Conservation (phyloP, 1,284 basidiomycete species). For the Ceratobasidium sp. region DNA sequence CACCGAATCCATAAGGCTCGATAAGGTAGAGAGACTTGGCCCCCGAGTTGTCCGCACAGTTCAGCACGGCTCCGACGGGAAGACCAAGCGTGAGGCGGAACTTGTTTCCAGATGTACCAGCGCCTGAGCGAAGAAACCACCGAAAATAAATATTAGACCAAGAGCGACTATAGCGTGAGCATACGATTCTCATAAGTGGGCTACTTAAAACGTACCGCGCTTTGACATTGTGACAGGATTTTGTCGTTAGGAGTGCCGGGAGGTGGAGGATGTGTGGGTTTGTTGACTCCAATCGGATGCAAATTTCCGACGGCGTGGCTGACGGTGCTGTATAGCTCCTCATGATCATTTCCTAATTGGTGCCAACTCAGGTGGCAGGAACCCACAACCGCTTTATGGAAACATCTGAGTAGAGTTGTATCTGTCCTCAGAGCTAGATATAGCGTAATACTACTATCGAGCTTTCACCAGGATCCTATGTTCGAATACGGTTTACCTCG, state of each 20-base stretch:
- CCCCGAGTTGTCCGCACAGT: slow-evolving; percentile 99
- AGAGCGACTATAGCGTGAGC: not conserved
- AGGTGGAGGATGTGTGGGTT: not conserved
- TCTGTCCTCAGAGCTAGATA: too few relatives aligned
- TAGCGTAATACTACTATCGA: too few relatives aligned
- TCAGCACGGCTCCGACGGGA: slow-evolving; percentile 98
- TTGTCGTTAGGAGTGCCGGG: not conserved
- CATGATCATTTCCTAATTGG: too few relatives aligned
- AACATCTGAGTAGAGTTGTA: too few relatives aligned
- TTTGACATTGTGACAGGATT: slow-evolving; percentile 42
- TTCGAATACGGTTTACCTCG: too few relatives aligned
- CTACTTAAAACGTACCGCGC: slow-evolving; percentile 26
- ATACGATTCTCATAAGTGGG: not conserved
- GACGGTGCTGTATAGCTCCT: slow-evolving; percentile 29
- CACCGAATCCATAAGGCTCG: slow-evolving; percentile 93
- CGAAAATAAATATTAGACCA: too few relatives aligned
- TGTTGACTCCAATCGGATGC: slow-evolving; percentile 37
- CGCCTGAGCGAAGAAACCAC: not conserved
- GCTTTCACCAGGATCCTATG: too few relatives aligned
- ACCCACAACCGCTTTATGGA: too few relatives aligned
- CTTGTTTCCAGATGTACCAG: slow-evolving; percentile 80
- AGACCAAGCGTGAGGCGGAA: slow-evolving; percentile 98
- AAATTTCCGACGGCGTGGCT: slow-evolving; percentile 14
- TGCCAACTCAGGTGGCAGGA: too few relatives aligned
- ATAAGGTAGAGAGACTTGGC: slow-evolving; percentile 96